phyloP scores from a whole-genome alignment of 2,329 filamentous ascomycete species.

The Mollisia scopiformis region DNA sequence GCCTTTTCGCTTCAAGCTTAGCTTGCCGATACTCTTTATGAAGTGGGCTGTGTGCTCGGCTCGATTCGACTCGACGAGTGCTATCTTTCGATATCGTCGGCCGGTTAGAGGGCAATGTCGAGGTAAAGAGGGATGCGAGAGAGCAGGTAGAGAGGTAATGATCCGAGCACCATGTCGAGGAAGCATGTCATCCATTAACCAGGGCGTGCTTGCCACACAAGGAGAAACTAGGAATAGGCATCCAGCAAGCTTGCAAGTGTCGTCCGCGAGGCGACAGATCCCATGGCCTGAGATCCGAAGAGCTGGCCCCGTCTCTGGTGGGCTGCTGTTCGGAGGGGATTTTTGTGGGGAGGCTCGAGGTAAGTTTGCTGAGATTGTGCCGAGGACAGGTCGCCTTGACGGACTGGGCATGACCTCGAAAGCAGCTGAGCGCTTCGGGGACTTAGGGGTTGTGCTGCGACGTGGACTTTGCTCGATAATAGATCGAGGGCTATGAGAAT shows the following conservation, averaged over 20 bases:
- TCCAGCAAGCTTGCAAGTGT: constrained; percentile 18
- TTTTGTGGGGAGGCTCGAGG: background rate
- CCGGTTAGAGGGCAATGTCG: constrained; percentile 20
- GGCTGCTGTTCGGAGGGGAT: background rate
- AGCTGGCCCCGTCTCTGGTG: background rate
- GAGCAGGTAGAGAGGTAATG: constrained; percentile 15
- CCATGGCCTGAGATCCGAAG: constrained; percentile 16
- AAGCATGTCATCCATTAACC: constrained; percentile 28
- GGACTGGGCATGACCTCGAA: too few relatives aligned
- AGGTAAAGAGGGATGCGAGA: constrained; percentile 21
- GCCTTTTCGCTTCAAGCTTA: constrained; percentile 29
- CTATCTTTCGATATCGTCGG: constrained; percentile 32
- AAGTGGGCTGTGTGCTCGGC: constrained; percentile 35
- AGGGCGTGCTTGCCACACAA: constrained; percentile 21
- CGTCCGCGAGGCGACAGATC: constrained; percentile 11
- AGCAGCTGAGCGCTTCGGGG: background rate
- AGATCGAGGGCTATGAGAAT: background rate
- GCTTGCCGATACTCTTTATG: constrained; percentile 32
- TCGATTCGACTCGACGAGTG: constrained; percentile 39
- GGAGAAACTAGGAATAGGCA: constrained; percentile 33
- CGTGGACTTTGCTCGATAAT: background rate
- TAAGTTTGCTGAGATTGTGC: background rate
- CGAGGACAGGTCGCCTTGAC: background rate
- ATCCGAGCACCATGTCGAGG: constrained; percentile 23
- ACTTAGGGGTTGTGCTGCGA: background rate